A percentile compares a stretch with the other conserved stretches of the same genome.
Conservation (phyloP, 768 basidiomycete genomes). For the Trichaptum fuscoviolaceum region DNA sequence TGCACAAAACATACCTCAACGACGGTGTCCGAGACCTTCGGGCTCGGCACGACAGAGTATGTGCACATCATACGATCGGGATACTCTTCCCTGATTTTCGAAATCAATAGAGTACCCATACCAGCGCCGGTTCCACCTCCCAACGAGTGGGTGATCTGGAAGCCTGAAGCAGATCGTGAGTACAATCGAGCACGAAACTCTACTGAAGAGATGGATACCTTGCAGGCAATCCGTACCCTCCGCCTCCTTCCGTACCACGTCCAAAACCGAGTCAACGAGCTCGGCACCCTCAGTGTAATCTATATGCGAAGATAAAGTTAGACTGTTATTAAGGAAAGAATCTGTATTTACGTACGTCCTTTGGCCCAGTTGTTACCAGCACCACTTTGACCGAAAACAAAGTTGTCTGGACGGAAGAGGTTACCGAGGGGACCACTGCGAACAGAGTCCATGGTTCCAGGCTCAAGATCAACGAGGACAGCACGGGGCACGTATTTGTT, state of each 20-base stretch:
- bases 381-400: constrained; percentile 96
- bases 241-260: constrained; percentile 98
- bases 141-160: constrained; percentile 98
- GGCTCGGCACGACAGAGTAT: constrained; percentile 96
- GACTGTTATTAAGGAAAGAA: background rate
- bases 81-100: constrained; percentile 98
- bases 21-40: constrained; percentile 98
- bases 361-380: constrained; percentile 99
- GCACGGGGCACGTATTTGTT: constrained; percentile 99
- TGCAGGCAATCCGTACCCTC: constrained; percentile 97
- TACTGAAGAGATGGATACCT: constrained; percentile 43
- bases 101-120: constrained; percentile 99
- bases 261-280: constrained; percentile 95
- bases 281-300: constrained; percentile 97
- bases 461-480: constrained; percentile 95
- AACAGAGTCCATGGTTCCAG: constrained; percentile 93
- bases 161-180: constrained; percentile 46
- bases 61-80: constrained; percentile 99
- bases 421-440: constrained; percentile 85
- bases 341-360: constrained; percentile 69
- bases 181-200: constrained; percentile 9
- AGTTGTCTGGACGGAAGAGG: constrained; percentile 98
- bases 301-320: constrained; percentile 19
- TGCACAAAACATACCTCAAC: constrained; percentile 60
- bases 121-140: constrained; percentile 99